Evolutionary conservation across 2,329 filamentous ascomycete species (phyloP).

Genomic region (Metarhizium anisopliae): DNA sequence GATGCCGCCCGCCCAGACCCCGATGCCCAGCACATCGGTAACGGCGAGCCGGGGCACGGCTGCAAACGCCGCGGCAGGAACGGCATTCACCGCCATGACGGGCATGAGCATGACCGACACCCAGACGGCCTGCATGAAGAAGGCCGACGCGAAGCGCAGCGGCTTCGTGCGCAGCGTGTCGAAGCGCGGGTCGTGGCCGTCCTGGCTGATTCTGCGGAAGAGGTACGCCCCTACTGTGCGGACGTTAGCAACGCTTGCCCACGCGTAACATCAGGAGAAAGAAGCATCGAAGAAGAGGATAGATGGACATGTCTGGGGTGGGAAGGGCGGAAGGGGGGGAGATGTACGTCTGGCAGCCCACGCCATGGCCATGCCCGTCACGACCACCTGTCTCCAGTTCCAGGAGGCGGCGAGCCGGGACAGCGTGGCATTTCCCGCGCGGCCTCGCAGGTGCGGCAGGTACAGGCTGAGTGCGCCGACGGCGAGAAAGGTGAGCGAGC

Average conservation of each 20-base stretch:
- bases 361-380: conserved; percentile 32
- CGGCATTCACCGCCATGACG: conserved; percentile 53
- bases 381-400: conserved; percentile 49
- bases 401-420: conserved; percentile 19
- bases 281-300: too few relatives aligned
- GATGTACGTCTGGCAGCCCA: conserved; percentile 53
- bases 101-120: conserved; percentile 59
- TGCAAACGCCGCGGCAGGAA: conserved; percentile 42
- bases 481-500: conserved; percentile 56
- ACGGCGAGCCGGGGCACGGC: conserved; percentile 36
- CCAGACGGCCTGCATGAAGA: conserved; percentile 54
- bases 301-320: not conserved
- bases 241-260: not conserved
- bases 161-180: conserved; percentile 29
- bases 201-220: conserved; percentile 48
- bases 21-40: conserved; percentile 48
- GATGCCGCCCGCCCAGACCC: conserved; percentile 50
- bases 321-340: not conserved
- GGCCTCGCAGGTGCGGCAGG: conserved; percentile 49
- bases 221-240: conserved; percentile 52
- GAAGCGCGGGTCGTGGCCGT: conserved; percentile 48
- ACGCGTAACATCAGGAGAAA: not conserved
- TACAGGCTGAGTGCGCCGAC: conserved; percentile 54
- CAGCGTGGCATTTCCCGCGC: conserved; percentile 32
- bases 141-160: conserved; percentile 26